Conservation (phyloP, 2,329 filamentous ascomycete species). For the Thielaviopsis euricoi region DNA sequence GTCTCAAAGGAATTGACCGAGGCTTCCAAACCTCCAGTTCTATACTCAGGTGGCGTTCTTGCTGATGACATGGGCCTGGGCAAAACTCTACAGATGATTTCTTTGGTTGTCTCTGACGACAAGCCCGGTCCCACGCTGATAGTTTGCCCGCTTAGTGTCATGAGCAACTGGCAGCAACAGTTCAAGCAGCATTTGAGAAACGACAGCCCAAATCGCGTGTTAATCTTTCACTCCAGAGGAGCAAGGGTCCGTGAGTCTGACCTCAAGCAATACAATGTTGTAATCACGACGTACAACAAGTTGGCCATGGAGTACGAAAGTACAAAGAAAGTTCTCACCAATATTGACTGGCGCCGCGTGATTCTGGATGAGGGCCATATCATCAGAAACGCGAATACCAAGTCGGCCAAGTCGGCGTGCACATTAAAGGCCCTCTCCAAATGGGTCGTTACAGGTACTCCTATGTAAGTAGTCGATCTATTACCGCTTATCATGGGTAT, state of each 20-base stretch:
- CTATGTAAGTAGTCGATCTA: conserved; percentile 36
- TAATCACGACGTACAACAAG: conserved; percentile 74
- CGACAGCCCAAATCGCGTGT: conserved; percentile 45
- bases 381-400: conserved; percentile 63
- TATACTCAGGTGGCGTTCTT: conserved; percentile 69
- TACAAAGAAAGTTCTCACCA: conserved; percentile 24
- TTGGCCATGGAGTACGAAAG: conserved; percentile 40
- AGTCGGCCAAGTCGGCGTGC: conserved; percentile 52
- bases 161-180: conserved; percentile 82
- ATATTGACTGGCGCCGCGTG: conserved; percentile 56
- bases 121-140: conserved; percentile 54
- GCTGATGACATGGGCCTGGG: conserved; percentile 89
- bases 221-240: conserved; percentile 50
- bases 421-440: conserved; percentile 51
- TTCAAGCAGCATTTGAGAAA: conserved; percentile 53
- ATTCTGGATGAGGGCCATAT: conserved; percentile 73
- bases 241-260: conserved; percentile 38
- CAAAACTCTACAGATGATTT: conserved; percentile 77
- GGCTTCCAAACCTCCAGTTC: conserved; percentile 29
- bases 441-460: conserved; percentile 69
- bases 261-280: conserved; percentile 52
- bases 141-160: conserved; percentile 65
- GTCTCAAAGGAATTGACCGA: background rate
- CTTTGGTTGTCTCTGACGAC: conserved; percentile 47
- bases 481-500: background rate